Base-by-base conservation (phyloP, 306 rosid species). In the Lathyrus aphaca region DNA sequence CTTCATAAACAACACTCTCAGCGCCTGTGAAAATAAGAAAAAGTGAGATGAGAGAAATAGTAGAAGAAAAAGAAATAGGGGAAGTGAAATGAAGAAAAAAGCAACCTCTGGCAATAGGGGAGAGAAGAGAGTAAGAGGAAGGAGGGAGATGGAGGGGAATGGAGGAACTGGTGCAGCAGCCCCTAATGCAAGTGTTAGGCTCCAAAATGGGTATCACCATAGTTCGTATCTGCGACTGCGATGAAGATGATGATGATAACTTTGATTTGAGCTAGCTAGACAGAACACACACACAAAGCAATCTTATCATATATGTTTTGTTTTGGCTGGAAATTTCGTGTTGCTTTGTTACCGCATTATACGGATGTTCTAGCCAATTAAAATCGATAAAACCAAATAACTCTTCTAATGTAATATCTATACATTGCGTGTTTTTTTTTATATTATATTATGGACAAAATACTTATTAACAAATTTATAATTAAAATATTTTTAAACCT, bases 1-100 rank as follows among this genome's bases (percentile, higher is more conserved):
- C 98, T 83, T 87, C 92, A 65, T 85, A 90, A 15, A 94, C 98
- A 74, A 83, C 79, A 85, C 98, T 90, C 79, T 88, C 97, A 13
- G 88, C 96, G 50, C 98, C 97, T 91, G 51, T 1, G 21, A 53
- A 16, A 16, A 35, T 7, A 35, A 32, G 0, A 32, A 32, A 32
- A 32, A 32, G 38, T 35, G 39, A 35, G 39, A 35, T 35, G 10
- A 35, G 39, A 35, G 39, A 35, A 10, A 35, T 35, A 35, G 39
- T 7, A 7, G 39, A 35, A 35, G 39, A 5, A 32, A 30, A 5
- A 30, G 15, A 61, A 61, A 16, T 37, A n/a, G 10, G 17, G 11
- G 67, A 39, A 38, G 5, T 9, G 14, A 35, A 51, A 19, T 4
- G 1, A 51, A 19, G 30, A 60, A 35, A 6, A 1, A 57, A 57